Evolutionary conservation across 2,329 filamentous ascomycete genomes (phyloP), one percentile per base, ranked within the genome.

Genomic region (Myotisia sp.): DNA sequence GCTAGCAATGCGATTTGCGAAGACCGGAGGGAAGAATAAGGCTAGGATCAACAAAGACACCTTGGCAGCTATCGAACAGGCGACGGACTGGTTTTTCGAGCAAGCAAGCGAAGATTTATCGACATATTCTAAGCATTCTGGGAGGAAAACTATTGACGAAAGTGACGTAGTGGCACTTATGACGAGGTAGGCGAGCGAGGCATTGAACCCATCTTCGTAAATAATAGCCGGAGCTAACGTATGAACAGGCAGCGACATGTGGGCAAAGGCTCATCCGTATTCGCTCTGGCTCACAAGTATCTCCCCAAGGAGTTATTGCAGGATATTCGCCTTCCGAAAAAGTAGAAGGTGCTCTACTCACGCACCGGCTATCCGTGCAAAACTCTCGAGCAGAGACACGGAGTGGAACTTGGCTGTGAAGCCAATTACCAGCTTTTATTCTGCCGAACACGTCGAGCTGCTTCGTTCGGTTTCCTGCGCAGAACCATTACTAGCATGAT

Each of bases 401-500:
- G 23, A 14, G 27, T 38, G 35, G 12, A 49, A 27, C 5, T n/a
- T 27, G 4, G 24, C 5, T 10, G 10, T 13, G 24, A n/a, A 13
- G 21, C 8, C 19, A 47, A 59, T 54, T 69, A 83, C 79, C 81
- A 85, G 41, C 77, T 71, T 51, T 72, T 77, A 52, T 77, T 84
- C 56, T 82, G 74, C 37, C 80, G 74, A 39, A 93, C 74, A 42
- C 83, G 74, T 42, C 77, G 74, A 34, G 77, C 60, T 30, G 81
- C 65, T 47, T 82, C 75, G 17, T 77, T 74, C 6, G 83, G 68
- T 9, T 85, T 84, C 59, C 87, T 93, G 57, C 81, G 85, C 41
- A 93, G 64, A 23, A 98, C 76, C 81, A 95, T 86, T 71, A 79
- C 93, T 52, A 98, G 67, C 90, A 98, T 98, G 52, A 98, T 72